Conservation (phyloP, 495 filamentous ascomycete genomes). For the Podospora pseudoanserina region DNA sequence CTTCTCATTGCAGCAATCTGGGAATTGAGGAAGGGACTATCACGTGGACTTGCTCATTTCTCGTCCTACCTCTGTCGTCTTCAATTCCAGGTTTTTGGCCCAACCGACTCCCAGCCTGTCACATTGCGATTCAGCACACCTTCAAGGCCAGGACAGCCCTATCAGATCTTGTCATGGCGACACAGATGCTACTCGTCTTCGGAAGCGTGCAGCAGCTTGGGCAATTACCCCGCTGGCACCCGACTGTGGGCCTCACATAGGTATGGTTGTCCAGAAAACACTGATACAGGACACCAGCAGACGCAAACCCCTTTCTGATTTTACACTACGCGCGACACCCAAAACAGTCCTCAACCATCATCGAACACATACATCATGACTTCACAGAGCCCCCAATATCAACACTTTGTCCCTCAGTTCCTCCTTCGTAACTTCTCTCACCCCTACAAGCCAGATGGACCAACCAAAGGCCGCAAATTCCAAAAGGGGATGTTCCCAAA, state of each 20-base stretch:
- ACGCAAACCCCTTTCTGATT: not conserved
- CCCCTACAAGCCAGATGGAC: conserved; percentile 19
- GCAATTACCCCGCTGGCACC: not conserved
- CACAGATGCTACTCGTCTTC: not conserved
- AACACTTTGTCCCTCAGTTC: conserved; percentile 49
- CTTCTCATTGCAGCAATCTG: not conserved
- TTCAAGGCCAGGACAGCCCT: not conserved
- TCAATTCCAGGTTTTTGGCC: no score
- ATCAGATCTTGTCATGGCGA: not conserved
- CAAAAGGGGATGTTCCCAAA: conserved; percentile 23
- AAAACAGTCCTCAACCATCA: not conserved
- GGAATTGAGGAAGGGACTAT: not conserved
- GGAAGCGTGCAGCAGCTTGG: not conserved
- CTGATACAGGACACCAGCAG: not conserved
- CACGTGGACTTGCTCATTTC: no score
- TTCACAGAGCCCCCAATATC: conserved; percentile 32
- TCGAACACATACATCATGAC: not conserved
- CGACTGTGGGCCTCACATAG: not conserved
- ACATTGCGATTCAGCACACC: not conserved
- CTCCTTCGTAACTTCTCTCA: conserved; percentile 45
- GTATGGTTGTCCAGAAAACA: not conserved
- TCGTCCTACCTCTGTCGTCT: no score
- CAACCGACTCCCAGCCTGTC: not conserved
- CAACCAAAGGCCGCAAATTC: conserved; percentile 16
- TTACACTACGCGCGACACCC: not conserved